Evolutionary conservation across 163 green algal species (phyloP).

Genomic region (Scenedesmus sp.): DNA sequence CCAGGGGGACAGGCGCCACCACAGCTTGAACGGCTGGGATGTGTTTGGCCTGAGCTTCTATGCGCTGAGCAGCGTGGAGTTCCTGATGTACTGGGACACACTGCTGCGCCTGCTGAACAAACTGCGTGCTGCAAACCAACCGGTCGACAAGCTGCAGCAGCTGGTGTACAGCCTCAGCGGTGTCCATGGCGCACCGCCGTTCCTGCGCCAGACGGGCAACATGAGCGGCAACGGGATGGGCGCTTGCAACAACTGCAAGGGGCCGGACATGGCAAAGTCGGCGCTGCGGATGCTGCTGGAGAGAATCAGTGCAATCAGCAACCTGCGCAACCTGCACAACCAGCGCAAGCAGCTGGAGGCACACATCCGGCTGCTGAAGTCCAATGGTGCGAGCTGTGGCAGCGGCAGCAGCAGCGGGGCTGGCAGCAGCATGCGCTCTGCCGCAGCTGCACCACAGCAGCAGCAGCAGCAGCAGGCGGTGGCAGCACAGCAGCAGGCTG

Average conservation of each 20-base stretch:
- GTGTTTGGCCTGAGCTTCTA: slow-evolving; percentile 51
- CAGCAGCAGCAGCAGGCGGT: neutral
- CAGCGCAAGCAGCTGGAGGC: slow-evolving; percentile 39
- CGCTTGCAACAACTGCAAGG: slow-evolving; percentile 15
- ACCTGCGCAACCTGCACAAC: slow-evolving; percentile 42
- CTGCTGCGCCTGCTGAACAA: neutral
- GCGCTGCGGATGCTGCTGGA: slow-evolving; percentile 56
- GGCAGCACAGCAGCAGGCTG: neutral
- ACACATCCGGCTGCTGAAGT: slow-evolving; percentile 41
- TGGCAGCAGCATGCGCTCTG: neutral
- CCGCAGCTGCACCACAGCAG: neutral
- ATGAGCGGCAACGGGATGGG: slow-evolving; percentile 12
- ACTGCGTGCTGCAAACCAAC: neutral
- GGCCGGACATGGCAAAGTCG: slow-evolving; percentile 45
- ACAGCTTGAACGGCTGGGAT: slow-evolving; percentile 22
- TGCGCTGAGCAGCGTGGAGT: slow-evolving; percentile 39
- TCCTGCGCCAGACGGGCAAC: slow-evolving; percentile 29
- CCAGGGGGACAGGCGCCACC: slow-evolving; percentile 14
- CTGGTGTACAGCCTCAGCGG: neutral
- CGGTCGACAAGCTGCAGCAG: slow-evolving; percentile 8
- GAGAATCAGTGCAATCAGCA: slow-evolving; percentile 36
- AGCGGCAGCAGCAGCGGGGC: neutral
- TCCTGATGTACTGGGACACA: slow-evolving; percentile 46
- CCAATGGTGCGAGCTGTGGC: neutral
- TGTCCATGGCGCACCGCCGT: neutral